Evolutionary conservation across 2,329 filamentous ascomycete species (phyloP).

Genomic region (Anthostomella pinea): DNA sequence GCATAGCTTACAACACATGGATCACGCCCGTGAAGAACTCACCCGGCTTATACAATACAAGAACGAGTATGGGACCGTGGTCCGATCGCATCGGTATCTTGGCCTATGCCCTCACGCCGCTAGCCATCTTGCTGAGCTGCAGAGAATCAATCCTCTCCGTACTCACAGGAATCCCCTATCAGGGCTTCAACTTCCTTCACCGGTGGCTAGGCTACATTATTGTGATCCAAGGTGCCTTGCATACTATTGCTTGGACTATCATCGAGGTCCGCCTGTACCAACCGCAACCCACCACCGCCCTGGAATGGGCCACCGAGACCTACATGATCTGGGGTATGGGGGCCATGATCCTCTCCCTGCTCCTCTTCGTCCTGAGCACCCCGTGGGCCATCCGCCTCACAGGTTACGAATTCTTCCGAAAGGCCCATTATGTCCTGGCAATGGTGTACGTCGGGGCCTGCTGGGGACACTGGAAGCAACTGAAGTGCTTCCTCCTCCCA

Average conservation of each 20-base stretch:
- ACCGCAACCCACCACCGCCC: slow-evolving; percentile 61
- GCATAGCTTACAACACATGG: slow-evolving; percentile 67
- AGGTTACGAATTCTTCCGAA: slow-evolving; percentile 76
- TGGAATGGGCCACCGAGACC: slow-evolving; percentile 56
- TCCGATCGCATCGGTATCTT: slow-evolving; percentile 67
- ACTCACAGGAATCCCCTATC: slow-evolving; percentile 71
- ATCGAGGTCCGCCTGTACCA: slow-evolving; percentile 66
- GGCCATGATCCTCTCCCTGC: slow-evolving; percentile 61
- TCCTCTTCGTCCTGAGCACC: slow-evolving; percentile 59
- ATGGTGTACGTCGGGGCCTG: slow-evolving; percentile 73
- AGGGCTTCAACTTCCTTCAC: slow-evolving; percentile 75
- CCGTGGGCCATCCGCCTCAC: slow-evolving; percentile 60
- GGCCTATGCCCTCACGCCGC: slow-evolving; percentile 71
- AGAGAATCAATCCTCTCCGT: slow-evolving; percentile 68
- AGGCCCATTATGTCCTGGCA: slow-evolving; percentile 69
- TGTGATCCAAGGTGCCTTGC: slow-evolving; percentile 62
- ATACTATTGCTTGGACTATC: slow-evolving; percentile 70
- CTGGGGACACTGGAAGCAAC: slow-evolving; percentile 69
- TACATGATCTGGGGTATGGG: slow-evolving; percentile 75
- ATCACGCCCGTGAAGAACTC: slow-evolving; percentile 62
- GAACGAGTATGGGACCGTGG: slow-evolving; percentile 64
- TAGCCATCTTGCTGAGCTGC: slow-evolving; percentile 64
- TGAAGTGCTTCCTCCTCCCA: slow-evolving; percentile 67
- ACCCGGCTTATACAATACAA: slow-evolving; percentile 58
- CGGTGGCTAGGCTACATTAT: slow-evolving; percentile 75